Conservation (phyloP, 306 rosid genomes). For the Corylus avellana region DNA sequence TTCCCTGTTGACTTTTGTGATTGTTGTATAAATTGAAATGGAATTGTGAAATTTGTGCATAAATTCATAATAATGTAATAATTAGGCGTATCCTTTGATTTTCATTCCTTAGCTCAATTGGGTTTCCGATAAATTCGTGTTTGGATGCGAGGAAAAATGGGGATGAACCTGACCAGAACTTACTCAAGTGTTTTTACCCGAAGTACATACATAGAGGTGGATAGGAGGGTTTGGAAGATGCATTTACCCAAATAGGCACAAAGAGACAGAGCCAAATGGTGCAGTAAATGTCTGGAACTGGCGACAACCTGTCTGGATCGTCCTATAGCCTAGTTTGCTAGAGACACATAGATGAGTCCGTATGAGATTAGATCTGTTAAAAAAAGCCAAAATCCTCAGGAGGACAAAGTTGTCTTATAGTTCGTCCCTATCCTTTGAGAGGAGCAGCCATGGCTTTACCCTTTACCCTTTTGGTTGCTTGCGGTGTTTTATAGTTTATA, state of each 20-base stretch:
- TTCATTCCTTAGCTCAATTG: background rate
- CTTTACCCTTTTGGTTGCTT: slow-evolving; percentile 3
- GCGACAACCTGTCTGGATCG: slow-evolving; percentile 31
- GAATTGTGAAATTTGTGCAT: slow-evolving; percentile 11
- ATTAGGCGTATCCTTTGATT: slow-evolving; percentile 8
- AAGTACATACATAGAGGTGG: slow-evolving; percentile 1
- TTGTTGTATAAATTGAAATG: slow-evolving; percentile 19
- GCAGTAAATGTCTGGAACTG: slow-evolving; percentile 36
- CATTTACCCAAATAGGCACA: slow-evolving; percentile 38
- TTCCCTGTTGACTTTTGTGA: background rate
- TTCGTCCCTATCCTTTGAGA: slow-evolving; percentile 2
- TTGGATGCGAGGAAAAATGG: slow-evolving; percentile 17
- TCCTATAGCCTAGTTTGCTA: slow-evolving; percentile 31
- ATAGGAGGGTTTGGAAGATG: slow-evolving; percentile 4
- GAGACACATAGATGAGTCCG: slow-evolving; percentile 34
- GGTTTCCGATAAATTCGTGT: slow-evolving; percentile 3
- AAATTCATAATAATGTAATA: slow-evolving; percentile 9
- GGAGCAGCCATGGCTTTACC: slow-evolving; percentile 6
- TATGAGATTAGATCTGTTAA: slow-evolving; percentile 9
- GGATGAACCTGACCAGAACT: background rate
- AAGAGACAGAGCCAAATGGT: slow-evolving; percentile 36
- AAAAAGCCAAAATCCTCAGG: slow-evolving; percentile 26
- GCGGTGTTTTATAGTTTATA: slow-evolving; percentile 8
- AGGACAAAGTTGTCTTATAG: slow-evolving; percentile 33
- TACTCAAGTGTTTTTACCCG: too few species aligned